Conservation (phyloP, 352 stramenopile species). For the Phytophthora foliorum region DNA sequence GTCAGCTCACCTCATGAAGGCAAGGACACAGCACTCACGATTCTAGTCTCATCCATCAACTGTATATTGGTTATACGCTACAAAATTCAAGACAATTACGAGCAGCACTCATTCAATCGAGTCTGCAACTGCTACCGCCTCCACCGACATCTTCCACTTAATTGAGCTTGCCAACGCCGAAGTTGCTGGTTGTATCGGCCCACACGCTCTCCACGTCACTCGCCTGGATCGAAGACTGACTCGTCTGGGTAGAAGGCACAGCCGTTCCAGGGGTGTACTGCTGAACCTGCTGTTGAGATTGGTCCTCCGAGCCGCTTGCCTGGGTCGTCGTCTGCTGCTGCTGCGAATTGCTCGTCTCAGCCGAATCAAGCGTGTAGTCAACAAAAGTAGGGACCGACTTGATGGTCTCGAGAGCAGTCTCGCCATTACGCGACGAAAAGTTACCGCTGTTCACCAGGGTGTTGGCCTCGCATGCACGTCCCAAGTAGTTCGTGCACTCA, state of each 20-base stretch:
- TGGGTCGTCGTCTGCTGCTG: conserved; percentile 9
- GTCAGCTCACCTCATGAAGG: no score
- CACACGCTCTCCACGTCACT: conserved; percentile 13
- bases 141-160: conserved; percentile 2
- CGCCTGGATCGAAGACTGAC: neutral
- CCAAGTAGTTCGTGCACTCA: conserved; percentile 30
- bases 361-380: conserved; percentile 6
- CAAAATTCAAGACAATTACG: conserved; percentile 1
- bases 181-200: conserved; percentile 15
- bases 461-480: conserved; percentile 30
- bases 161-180: conserved; percentile 20
- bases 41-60: conserved; percentile 1
- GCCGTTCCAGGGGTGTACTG: conserved; percentile 7
- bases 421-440: conserved; percentile 27
- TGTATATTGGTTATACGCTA: conserved; percentile 12
- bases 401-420: conserved; percentile 23
- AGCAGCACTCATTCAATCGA: conserved; percentile 7
- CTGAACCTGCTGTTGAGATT: conserved; percentile 3
- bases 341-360: conserved; percentile 3
- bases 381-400: conserved; percentile 20
- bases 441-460: conserved; percentile 24
- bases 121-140: neutral
- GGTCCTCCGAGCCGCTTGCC: conserved; percentile 1
- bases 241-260: neutral
- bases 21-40: no score